Evolutionary conservation across 2,329 filamentous ascomycete genomes (phyloP).

Genomic region (Stachybotrys echinatus): DNA sequence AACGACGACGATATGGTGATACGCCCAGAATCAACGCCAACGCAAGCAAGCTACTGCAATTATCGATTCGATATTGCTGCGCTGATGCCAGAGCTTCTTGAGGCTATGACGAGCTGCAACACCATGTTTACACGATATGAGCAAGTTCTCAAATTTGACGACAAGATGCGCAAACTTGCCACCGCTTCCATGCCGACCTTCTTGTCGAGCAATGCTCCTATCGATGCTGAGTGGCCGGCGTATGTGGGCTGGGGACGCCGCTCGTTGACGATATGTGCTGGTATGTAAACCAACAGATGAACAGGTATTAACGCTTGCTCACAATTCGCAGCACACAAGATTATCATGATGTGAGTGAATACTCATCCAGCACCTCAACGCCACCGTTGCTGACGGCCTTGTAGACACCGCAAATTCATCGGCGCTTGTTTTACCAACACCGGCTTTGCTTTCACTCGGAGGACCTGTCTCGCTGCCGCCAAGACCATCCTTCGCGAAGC

Average conservation of each 20-base stretch:
- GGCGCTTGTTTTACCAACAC: slow-evolving; percentile 25
- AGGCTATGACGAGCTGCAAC: slow-evolving; percentile 25
- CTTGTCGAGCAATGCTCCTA: slow-evolving; percentile 15
- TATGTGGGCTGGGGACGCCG: slow-evolving; percentile 27
- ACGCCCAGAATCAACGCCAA: slow-evolving; percentile 13
- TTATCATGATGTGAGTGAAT: slow-evolving; percentile 29
- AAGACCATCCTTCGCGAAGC: slow-evolving; percentile 30
- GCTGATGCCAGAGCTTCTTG: slow-evolving; percentile 26
- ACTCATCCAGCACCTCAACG: too few relatives aligned
- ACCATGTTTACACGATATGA: slow-evolving; percentile 28
- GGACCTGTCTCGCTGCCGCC: slow-evolving; percentile 29
- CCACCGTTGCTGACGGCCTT: background rate
- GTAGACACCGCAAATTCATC: slow-evolving; percentile 26
- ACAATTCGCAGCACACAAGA: slow-evolving; percentile 21
- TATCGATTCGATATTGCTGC: slow-evolving; percentile 23
- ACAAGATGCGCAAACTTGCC: slow-evolving; percentile 25
- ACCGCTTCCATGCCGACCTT: slow-evolving; percentile 22
- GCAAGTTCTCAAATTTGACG: slow-evolving; percentile 26
- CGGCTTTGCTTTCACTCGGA: slow-evolving; percentile 24
- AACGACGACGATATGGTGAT: slow-evolving; percentile 23
- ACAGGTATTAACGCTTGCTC: background rate
- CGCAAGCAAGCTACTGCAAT: slow-evolving; percentile 18
- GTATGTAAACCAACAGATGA: slow-evolving; percentile 5
- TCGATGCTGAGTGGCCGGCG: slow-evolving; percentile 19
- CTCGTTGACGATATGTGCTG: slow-evolving; percentile 29